phyloP scores from a whole-genome alignment of 345 rosid genomes.

The Bruguiera gymnorhiza region DNA sequence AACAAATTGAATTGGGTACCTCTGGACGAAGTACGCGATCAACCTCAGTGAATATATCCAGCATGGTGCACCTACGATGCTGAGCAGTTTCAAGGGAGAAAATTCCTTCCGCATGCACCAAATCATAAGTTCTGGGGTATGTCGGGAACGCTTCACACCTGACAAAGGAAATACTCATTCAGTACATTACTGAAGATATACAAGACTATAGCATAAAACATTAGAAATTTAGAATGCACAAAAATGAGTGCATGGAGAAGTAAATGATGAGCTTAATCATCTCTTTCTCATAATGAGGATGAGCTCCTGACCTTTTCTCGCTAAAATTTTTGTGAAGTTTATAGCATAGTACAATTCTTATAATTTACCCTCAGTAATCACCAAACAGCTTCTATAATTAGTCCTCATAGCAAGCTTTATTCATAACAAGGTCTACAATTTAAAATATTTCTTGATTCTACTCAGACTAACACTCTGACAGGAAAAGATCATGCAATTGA shows the following conservation, averaged over 20 bases:
- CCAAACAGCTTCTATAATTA: too few relatives aligned
- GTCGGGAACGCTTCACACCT: slow-evolving; percentile 98
- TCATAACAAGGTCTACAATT: too few relatives aligned
- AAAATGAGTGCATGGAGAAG: neutral
- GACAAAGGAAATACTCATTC: slow-evolving; percentile 8
- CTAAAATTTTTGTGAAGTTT: too few relatives aligned
- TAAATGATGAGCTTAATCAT: too few relatives aligned
- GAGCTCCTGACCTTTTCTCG: too few relatives aligned
- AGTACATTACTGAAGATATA: neutral
- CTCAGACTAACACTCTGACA: too few relatives aligned
- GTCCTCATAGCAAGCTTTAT: too few relatives aligned
- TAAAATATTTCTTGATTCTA: too few relatives aligned
- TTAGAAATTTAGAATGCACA: neutral
- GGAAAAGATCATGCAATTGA: too few relatives aligned
- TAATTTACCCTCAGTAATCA: too few relatives aligned
- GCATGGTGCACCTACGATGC: slow-evolving; percentile 47
- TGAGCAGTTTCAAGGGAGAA: slow-evolving; percentile 56
- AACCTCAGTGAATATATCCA: slow-evolving; percentile 68
- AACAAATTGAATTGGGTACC: slow-evolving; percentile 38
- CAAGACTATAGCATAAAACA: neutral
- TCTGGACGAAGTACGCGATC: slow-evolving; percentile 97
- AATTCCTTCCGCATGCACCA: slow-evolving; percentile 85
- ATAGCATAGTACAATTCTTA: too few relatives aligned
- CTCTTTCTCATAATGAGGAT: too few relatives aligned
- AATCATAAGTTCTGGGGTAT: slow-evolving; percentile 90